A percentile compares a stretch with the other conserved stretches of the same genome.
These are phyloP conservation scores for Arthrocladium fulminans DNA, from an alignment of 2,329 filamentous ascomycete species.

Conservation along the genomic window DNA sequence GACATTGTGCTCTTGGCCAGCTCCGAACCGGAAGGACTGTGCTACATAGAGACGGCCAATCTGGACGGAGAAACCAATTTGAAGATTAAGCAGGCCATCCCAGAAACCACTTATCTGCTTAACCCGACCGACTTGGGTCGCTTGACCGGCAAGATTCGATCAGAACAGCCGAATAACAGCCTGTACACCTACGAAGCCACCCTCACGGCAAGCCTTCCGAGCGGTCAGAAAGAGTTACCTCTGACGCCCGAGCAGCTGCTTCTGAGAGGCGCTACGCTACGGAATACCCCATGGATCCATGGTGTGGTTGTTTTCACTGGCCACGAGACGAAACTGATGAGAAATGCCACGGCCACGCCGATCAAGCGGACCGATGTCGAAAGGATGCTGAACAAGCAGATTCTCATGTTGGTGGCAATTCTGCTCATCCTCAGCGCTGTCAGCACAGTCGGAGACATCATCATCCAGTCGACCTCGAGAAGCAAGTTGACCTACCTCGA, in stretches of 20 bases:
- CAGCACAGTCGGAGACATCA: constrained; percentile 82
- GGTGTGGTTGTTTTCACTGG: constrained; percentile 94
- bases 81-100: constrained; percentile 96
- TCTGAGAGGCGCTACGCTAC: constrained; percentile 81
- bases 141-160: constrained; percentile 76
- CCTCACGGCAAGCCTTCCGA: constrained; percentile 78
- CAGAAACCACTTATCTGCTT: constrained; percentile 81
- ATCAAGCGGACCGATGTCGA: constrained; percentile 98
- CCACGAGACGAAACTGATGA: constrained; percentile 98
- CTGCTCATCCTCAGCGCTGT: constrained; percentile 77
- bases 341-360: constrained; percentile 90
- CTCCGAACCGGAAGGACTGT: constrained; percentile 93
- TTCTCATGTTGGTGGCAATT: constrained; percentile 79
- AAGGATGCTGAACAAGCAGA: constrained; percentile 83
- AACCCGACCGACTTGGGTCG: constrained; percentile 78
- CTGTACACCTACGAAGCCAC: constrained; percentile 97
- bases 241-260: constrained; percentile 87
- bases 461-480: constrained; percentile 59
- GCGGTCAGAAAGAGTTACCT: constrained; percentile 85
- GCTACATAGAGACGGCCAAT: constrained; percentile 98
- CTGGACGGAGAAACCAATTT: constrained; percentile 95
- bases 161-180: constrained; percentile 96
- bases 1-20: constrained; percentile 87
- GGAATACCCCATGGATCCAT: constrained; percentile 96
- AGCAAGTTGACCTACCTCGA: constrained; percentile 63